phyloP scores from a whole-genome alignment of 2,329 filamentous ascomycete genomes.

The Capronia americana region DNA sequence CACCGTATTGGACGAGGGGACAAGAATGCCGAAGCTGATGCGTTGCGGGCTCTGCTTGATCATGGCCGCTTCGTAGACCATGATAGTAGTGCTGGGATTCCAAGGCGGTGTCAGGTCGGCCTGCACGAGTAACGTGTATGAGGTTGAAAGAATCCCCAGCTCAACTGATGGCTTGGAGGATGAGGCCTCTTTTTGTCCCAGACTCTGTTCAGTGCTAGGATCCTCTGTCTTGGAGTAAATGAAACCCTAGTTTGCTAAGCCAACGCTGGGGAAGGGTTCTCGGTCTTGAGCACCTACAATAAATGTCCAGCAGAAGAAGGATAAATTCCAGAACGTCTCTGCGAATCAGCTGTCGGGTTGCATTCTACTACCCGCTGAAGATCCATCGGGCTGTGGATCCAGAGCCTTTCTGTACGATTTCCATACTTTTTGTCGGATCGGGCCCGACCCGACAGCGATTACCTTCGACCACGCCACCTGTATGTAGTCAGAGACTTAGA shows the following conservation, averaged over 20 bases:
- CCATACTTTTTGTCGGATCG: constrained; percentile 7
- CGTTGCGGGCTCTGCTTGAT: constrained; percentile 10
- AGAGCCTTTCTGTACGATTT: neutral
- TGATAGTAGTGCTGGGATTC: neutral
- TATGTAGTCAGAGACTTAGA: neutral
- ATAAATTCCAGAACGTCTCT: neutral
- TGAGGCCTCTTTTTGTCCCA: neutral
- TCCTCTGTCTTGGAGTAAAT: neutral
- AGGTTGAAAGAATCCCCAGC: neutral
- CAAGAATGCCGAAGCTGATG: constrained; percentile 48
- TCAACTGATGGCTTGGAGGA: constrained; percentile 1
- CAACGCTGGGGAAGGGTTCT: neutral
- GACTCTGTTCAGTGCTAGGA: neutral
- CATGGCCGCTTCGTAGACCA: constrained; percentile 4
- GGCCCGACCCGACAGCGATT: constrained; percentile 12
- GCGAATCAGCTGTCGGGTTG: neutral
- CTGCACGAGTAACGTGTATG: neutral
- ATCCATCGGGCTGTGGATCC: neutral
- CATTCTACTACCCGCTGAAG: neutral
- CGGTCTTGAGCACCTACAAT: neutral
- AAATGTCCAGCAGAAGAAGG: neutral
- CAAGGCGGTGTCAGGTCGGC: neutral
- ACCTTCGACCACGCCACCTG: neutral
- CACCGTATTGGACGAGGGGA: constrained; percentile 54
- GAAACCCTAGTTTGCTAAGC: neutral